Percentiles rank a stretch among this genome's conserved stretches.
phyloP scores from a whole-genome alignment of 805 yeast genomes.

The Yueomyces sinensis region DNA sequence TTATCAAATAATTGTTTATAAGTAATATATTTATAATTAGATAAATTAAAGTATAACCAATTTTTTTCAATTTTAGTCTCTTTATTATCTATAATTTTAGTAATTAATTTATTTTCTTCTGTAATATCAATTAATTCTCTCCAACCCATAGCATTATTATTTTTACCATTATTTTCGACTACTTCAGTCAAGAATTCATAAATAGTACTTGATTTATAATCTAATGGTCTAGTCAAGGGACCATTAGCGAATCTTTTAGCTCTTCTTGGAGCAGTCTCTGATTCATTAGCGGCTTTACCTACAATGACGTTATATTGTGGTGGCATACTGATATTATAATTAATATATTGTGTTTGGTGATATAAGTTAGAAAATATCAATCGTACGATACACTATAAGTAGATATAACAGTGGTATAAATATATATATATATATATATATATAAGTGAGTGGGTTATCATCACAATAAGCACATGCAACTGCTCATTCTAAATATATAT shows the following conservation, averaged over 20 bases:
- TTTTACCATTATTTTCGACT: conserved; percentile 39
- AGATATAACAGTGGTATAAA: no score
- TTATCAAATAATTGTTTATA: conserved; percentile 41
- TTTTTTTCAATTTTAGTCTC: conserved; percentile 60
- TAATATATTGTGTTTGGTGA: no score
- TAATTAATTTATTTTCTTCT: conserved; percentile 59
- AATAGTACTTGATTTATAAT: conserved; percentile 50
- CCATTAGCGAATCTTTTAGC: conserved; percentile 32
- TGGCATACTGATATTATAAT: no score
- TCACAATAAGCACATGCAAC: no score
- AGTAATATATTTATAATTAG: conserved; percentile 54
- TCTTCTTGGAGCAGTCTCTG: conserved; percentile 79
- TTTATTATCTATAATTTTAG: conserved; percentile 69
- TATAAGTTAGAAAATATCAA: no score
- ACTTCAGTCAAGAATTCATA: conserved; percentile 58
- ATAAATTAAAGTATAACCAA: conserved; percentile 76
- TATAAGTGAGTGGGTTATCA: no score
- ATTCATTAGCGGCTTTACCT: conserved; percentile 51
- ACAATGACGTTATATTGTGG: conserved; percentile 42
- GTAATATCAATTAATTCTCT: conserved; percentile 66
- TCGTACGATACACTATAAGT: no score
- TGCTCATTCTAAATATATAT: no score
- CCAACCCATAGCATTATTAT: conserved; percentile 57
- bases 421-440: no score
- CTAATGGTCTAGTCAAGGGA: conserved; percentile 47